These are phyloP conservation scores for Melocanna baccifera DNA, from an alignment of 176 grass and related monocot species.

Conservation along the genomic window DNA sequence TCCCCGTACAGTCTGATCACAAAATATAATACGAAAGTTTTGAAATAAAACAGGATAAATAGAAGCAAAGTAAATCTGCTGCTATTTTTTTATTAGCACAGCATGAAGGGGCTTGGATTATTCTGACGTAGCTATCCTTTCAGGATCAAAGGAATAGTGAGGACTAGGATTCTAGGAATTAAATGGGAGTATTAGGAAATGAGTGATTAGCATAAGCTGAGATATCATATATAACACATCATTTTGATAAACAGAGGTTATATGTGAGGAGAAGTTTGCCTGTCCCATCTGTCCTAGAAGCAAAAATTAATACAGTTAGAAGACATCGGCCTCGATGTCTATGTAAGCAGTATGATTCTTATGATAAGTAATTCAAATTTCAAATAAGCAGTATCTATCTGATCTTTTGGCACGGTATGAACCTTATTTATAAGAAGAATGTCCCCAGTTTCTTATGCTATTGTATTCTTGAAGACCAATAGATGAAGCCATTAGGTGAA, in stretches of 20 bases:
- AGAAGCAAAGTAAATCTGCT: constrained; percentile 2
- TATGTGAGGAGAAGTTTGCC: background rate
- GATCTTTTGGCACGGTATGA: background rate
- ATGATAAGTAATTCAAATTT: background rate
- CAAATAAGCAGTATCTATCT: background rate
- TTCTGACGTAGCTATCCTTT: background rate
- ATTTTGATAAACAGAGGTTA: background rate
- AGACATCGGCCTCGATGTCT: background rate
- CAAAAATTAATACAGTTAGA: background rate
- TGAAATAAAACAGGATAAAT: background rate
- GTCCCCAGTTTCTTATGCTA: background rate
- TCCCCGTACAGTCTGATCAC: background rate
- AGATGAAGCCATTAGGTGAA: background rate
- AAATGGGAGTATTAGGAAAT: background rate
- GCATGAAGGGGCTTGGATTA: background rate
- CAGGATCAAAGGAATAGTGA: background rate
- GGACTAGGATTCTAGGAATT: background rate
- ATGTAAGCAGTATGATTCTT: background rate
- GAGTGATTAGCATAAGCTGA: background rate
- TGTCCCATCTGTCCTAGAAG: background rate
- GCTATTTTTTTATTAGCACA: background rate
- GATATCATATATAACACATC: background rate
- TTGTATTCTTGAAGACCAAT: background rate
- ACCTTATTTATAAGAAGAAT: background rate
- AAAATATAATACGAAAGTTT: background rate